Base-by-base conservation (phyloP, 306 rosid species). In the Citrullus colocynthis region DNA sequence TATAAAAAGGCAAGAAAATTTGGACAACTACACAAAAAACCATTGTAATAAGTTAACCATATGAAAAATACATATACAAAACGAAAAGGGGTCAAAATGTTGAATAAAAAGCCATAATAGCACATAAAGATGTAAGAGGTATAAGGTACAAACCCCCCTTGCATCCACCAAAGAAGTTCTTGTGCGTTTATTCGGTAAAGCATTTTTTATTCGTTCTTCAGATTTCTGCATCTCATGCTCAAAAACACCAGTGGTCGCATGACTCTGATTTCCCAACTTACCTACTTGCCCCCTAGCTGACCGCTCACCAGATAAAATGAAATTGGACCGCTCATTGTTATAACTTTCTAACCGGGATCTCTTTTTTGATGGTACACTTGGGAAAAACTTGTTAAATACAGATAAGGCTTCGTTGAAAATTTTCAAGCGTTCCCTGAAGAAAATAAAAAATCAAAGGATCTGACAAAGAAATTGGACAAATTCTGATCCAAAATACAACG, bases 161-260 rank as follows among this genome's bases (percentile, higher is more conserved):
- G 74, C 88, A 87, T 95, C 99, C 77, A 80, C 89, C 90, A 95
- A 83, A 71, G 99, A 92, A 88, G 97, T 95, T 73, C 99, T 89
- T 34, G 97, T 87, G 80, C 99, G 99, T 85, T 92, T 95, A 86
- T 87, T 95, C 62, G 97, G 89, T 72, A 89, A 85, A 87, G 83
- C 76, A 83, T 75, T 87, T 87, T 92, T 92, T 34, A 87, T 81
- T 54, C 96, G 81, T 78, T 92, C 97, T 82, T 95, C 99, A 13
- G 89, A 82, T 85, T 92, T 95, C 85, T 92, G 97, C 85, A 89
- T 95, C 83, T 95, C 99, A 77, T 83, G 87, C 79, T 92, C 99
- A 87, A 89, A 90, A 86, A 80, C 88, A 87, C 91, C 83, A n/a
- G 85, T 59, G 65, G 83, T 77, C 9, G 88, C 80, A 80, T 95